Percentiles rank a stretch among this genome's conserved stretches.
These are phyloP conservation scores for Megacollybia marginata DNA, from an alignment of 768 basidiomycete genomes.

Conservation along the genomic window DNA sequence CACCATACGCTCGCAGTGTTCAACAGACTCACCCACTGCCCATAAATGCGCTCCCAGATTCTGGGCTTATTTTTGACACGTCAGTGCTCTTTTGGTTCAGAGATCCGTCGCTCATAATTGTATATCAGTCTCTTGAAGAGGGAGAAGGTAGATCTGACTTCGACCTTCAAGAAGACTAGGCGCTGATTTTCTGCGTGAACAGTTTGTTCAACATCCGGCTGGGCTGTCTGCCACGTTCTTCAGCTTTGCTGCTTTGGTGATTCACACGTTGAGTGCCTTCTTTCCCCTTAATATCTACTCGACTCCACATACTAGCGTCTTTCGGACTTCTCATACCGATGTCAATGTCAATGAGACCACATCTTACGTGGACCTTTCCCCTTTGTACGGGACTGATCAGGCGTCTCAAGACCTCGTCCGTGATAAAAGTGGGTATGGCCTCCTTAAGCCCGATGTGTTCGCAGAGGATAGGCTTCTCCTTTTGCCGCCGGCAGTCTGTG, in stretches of 20 bases:
- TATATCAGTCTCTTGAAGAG: constrained; percentile 1
- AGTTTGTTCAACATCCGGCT: constrained; percentile 73
- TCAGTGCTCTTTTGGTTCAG: constrained; percentile 17
- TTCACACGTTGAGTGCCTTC: constrained; percentile 47
- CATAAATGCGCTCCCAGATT: constrained; percentile 63
- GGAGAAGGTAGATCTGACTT: not conserved
- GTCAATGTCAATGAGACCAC: constrained; percentile 76
- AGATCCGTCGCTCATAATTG: not conserved
- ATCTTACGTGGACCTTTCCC: constrained; percentile 79
- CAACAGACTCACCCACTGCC: constrained; percentile 63
- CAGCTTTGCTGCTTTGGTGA: constrained; percentile 74
- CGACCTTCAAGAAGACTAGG: not conserved
- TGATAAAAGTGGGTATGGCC: constrained; percentile 50
- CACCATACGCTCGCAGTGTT: constrained; percentile 79
- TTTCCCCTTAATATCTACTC: not conserved
- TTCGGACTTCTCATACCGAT: constrained; percentile 70
- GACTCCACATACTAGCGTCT: constrained; percentile 48
- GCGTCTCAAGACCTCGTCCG: constrained; percentile 50
- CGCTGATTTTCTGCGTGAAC: constrained; percentile 5
- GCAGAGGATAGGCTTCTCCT: constrained; percentile 73
- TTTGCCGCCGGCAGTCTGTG: constrained; percentile 72
- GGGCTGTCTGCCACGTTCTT: constrained; percentile 80
- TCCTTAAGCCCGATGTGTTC: constrained; percentile 64
- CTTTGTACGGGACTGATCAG: constrained; percentile 73
- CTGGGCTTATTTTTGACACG: constrained; percentile 77